Evolutionary conservation across 495 filamentous ascomycete genomes (phyloP), one percentile per base, ranked within the genome.

Genomic region (Lindgomyces ingoldianus): DNA sequence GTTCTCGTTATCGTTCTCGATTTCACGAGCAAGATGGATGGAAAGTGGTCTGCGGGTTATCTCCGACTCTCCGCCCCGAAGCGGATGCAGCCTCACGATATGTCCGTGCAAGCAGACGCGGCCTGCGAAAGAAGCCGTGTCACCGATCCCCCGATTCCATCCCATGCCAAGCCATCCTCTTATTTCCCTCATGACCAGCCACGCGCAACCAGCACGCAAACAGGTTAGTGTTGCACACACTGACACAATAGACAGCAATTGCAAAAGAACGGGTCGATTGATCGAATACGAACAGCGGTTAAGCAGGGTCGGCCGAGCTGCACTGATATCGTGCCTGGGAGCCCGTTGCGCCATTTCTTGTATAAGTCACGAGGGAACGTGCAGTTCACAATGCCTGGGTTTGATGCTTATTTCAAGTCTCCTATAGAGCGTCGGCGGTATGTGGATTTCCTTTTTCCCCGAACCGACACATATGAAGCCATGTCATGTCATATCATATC

Each of bases 291-390:
- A 73, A 74, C 79, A 14, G 87, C 94, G 45, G 86, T 92, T 39
- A 78, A 80, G 8, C 80, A 83, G 45, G 90, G 92, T 9, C 86
- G 93, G 4, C 86, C 89, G 2, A 80, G 75, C 21, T 83, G 84
- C 49, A 84, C 84, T 11, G 85, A 93, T 58, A 89, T 98, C 52
- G 83, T 91, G 11, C 89, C 94, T 1, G 89, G 86, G 30, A 88
- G 90, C 6, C 84, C 87, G 6, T 76, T 98, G 27, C 83, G 87
- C 51, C 94, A 98, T 76, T 98, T 97, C 75, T 76, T 98, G 30
- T 98, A 96, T 78, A 98, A 96, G 74, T 94, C 90, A 21, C 82
- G 88, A 45, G 86, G 86, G 18, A 97, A 98, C 73, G 94, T 98
- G 18, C 94, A 98, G 71, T 98, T 96, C 73, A 86, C 85, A 42